Evolutionary conservation across 2,329 filamentous ascomycete genomes (phyloP).

Genomic region (Fusarium nematophilum): DNA sequence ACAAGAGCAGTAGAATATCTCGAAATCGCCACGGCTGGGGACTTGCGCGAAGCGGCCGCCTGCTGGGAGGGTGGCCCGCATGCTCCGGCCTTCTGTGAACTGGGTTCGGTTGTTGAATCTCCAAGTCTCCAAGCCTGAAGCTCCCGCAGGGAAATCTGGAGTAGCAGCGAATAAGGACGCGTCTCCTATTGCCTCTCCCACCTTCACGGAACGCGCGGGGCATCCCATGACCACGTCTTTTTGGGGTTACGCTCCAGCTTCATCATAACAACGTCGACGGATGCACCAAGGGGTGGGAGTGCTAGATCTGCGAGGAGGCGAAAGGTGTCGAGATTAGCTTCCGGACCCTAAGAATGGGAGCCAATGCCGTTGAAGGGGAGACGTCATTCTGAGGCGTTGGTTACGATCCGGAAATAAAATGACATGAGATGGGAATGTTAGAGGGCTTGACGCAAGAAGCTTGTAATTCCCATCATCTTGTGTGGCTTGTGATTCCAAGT

Average conservation of each 20-base stretch:
- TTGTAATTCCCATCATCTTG: conserved; percentile 21
- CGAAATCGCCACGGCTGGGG: conserved; percentile 29
- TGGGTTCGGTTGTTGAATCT: conserved; percentile 13
- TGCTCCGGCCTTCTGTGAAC: conserved; percentile 2
- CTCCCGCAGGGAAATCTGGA: conserved; percentile 28
- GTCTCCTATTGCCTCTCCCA: background rate
- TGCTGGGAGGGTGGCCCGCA: background rate
- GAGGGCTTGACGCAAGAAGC: conserved; percentile 17
- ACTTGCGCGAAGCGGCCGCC: conserved; percentile 17
- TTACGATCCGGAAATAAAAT: background rate
- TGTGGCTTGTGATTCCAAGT: conserved; percentile 24
- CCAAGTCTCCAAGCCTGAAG: conserved; percentile 14
- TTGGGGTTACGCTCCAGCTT: conserved; percentile 9
- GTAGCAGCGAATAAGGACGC: conserved; percentile 24
- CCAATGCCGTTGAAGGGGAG: conserved; percentile 8
- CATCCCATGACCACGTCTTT: conserved; percentile 2
- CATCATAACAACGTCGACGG: conserved; percentile 26
- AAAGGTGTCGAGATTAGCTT: conserved; percentile 20
- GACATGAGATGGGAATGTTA: conserved; percentile 30
- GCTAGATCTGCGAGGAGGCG: background rate
- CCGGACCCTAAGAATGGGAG: conserved; percentile 11
- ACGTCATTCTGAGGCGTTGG: conserved; percentile 24
- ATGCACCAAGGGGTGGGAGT: background rate
- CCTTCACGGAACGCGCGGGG: conserved; percentile 2
- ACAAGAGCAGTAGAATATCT: conserved; percentile 1